Conservation (phyloP, 345 rosid species). For the Trapa incisa region DNA sequence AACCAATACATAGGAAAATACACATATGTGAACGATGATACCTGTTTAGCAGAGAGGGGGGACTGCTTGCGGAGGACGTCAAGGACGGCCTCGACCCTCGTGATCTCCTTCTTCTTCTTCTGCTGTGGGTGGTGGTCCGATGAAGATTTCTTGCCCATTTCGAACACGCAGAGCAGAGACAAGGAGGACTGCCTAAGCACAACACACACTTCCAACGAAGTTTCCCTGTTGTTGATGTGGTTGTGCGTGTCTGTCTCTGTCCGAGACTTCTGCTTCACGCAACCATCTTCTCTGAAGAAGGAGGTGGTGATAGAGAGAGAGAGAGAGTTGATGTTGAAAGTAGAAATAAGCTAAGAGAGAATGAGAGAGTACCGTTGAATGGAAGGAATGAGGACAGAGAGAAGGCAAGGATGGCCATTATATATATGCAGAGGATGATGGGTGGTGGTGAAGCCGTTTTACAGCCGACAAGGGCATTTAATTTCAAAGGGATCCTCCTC, state of each 20-base stretch:
- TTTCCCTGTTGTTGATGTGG: not conserved
- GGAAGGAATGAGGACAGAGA: not conserved
- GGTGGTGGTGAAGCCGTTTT: constrained; percentile 35
- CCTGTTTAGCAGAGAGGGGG: constrained; percentile 77
- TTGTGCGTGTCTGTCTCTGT: not conserved
- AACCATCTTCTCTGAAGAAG: constrained; percentile 21
- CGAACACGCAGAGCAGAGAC: not conserved
- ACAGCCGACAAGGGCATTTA: constrained; percentile 7
- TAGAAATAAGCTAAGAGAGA: not conserved
- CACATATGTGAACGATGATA: not conserved
- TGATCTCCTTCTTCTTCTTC: constrained; percentile 52
- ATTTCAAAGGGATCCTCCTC: not conserved
- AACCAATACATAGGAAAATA: not conserved
- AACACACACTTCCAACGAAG: not conserved
- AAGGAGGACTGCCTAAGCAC: not conserved
- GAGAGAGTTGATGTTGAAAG: constrained; percentile 1
- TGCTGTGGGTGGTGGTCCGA: constrained; percentile 15
- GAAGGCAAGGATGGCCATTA: not conserved
- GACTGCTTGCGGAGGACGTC: constrained; percentile 52
- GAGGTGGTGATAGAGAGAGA: not conserved
- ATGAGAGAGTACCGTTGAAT: not conserved
- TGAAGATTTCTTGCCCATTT: constrained; percentile 1
- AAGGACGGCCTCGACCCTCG: constrained; percentile 59
- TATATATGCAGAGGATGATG: constrained; percentile 28
- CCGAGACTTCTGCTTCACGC: constrained; percentile 44